phyloP scores from a whole-genome alignment of 257 asterid species.

The Pogostemon cablin region DNA sequence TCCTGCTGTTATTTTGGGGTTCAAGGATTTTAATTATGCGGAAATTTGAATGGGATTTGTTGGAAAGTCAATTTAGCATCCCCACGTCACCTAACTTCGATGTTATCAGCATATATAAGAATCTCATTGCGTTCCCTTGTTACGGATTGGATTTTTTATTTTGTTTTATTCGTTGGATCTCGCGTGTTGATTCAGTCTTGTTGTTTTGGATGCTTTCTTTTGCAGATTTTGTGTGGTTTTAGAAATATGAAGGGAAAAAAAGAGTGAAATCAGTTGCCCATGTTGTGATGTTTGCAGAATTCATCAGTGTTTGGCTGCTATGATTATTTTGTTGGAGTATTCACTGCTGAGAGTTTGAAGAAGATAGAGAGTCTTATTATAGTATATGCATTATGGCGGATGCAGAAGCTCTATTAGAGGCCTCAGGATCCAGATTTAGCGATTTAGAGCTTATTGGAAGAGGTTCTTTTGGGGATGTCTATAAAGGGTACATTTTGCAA shows the following conservation, averaged over 20 bases:
- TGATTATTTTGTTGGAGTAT: slow-evolving; percentile 30
- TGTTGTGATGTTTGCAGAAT: slow-evolving; percentile 24
- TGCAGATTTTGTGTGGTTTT: slow-evolving; percentile 27
- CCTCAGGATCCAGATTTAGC: slow-evolving; percentile 82
- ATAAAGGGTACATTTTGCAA: slow-evolving; percentile 68
- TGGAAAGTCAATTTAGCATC: slow-evolving; percentile 59
- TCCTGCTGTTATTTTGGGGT: slow-evolving; percentile 39
- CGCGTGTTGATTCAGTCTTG: slow-evolving; percentile 22
- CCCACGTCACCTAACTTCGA: slow-evolving; percentile 70
- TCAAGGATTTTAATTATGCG: slow-evolving; percentile 30
- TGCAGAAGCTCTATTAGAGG: slow-evolving; percentile 77
- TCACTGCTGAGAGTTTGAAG: slow-evolving; percentile 28
- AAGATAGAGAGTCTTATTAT: slow-evolving; percentile 19
- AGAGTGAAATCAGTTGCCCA: slow-evolving; percentile 29
- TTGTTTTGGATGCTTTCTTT: background rate
- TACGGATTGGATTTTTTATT: slow-evolving; percentile 27
- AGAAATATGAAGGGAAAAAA: background rate
- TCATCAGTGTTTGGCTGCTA: slow-evolving; percentile 20
- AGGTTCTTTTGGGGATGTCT: slow-evolving; percentile 98
- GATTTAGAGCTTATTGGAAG: slow-evolving; percentile 92
- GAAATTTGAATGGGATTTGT: slow-evolving; percentile 45
- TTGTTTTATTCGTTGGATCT: slow-evolving; percentile 35
- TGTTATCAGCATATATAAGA: slow-evolving; percentile 29
- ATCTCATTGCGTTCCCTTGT: slow-evolving; percentile 36
- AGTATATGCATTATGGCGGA: slow-evolving; percentile 58